Base-by-base conservation (phyloP, 192 early-diverging fungal genomes). In the Coemansia sp. region DNA sequence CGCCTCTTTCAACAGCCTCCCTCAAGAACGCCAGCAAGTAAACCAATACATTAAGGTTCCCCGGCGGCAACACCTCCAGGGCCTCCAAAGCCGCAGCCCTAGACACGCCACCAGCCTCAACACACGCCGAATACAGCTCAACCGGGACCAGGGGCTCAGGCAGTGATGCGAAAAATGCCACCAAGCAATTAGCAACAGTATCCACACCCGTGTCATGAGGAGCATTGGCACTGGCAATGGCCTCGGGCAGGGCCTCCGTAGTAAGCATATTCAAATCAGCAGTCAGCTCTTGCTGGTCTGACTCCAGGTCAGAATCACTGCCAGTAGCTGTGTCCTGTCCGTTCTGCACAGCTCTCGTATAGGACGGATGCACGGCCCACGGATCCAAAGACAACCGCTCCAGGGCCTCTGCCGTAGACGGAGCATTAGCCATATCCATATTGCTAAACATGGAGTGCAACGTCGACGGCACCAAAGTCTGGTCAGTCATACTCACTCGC, bases 1-100 rank as follows among this genome's bases (percentile, higher is more conserved):
- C 75, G 4, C 80, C 80, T 23, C 73, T 61, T 40, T 86, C 62
- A 82, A 82, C 33, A 4, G 72, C 82, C 62, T 94, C 93, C 13
- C 86, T 70, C 61, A 97, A 70, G 64, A 97, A 95, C 23, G 87
- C 87, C n/a, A 88, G 84, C 40, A 97, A 63, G 67, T 95, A 97
- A 28, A 91, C 84, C 44, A 97, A 89, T 2, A 91, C 89, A 63
- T 92, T 91, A 26, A 88, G 87, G 80, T 91, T 88, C 16, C 87
- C 84, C 0, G 84, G 76, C 8, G 93, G 90, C 68, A 94, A 64
- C 19, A 74, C 66, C 73, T 87, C 83, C 10, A 88, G 75, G 11
- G 87, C 80, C 73, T 92, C 85, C 58, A 85, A 69, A 13, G 70
- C 78, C 3, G 73, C 71, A 6, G 65, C 76, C 35, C 43, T 85